These are phyloP conservation scores for Oryza meridionalis DNA, from an alignment of 176 grass and related monocot species.

Conservation along the genomic window DNA sequence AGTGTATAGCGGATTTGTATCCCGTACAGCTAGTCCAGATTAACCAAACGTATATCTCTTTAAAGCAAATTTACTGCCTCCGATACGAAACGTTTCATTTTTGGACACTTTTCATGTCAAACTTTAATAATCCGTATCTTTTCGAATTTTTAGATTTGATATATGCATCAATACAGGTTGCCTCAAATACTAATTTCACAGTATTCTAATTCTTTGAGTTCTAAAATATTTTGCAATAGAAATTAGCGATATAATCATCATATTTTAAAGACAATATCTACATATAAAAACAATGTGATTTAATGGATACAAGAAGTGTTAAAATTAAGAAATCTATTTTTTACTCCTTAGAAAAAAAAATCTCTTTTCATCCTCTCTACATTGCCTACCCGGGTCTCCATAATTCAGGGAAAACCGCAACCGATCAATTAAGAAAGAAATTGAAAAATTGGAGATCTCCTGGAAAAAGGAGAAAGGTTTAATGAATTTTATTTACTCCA, in stretches of 20 bases:
- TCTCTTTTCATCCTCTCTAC: too few relatives aligned
- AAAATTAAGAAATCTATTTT: not conserved
- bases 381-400: not conserved
- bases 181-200: not conserved
- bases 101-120: not conserved
- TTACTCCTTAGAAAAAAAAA: too few relatives aligned
- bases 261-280: not conserved
- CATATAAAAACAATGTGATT: not conserved
- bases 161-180: not conserved
- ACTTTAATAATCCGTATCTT: not conserved
- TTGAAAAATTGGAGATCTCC: not conserved
- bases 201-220: not conserved
- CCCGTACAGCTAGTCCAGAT: not conserved
- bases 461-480: not conserved
- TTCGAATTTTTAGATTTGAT: not conserved
- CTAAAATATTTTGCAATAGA: not conserved
- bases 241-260: not conserved
- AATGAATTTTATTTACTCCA: not conserved
- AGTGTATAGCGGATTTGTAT: not conserved
- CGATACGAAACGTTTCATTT: not conserved
- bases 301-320: not conserved
- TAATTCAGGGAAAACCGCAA: not conserved
- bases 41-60: not conserved
- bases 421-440: not conserved
- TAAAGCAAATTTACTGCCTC: not conserved